Conservation (phyloP, 768 basidiomycete genomes). For the Mycena sanguinolenta region DNA sequence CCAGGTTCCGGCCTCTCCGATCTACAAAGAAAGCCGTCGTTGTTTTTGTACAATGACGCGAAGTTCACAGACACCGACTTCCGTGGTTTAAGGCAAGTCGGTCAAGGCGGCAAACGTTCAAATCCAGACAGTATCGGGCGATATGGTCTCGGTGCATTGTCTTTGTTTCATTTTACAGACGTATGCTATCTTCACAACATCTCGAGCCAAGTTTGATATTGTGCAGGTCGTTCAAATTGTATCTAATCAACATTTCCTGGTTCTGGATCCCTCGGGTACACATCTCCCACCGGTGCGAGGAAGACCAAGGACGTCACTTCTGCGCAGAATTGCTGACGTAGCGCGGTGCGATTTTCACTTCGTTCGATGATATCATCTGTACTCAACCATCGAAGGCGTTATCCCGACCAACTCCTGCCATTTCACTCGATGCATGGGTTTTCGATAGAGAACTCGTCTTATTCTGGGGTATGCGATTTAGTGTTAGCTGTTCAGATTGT, state of each 20-base stretch:
- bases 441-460: slow-evolving; percentile 14
- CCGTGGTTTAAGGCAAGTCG: slow-evolving; percentile 43
- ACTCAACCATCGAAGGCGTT: slow-evolving; percentile 20
- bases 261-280: slow-evolving; percentile 44
- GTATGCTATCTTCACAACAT: slow-evolving; percentile 31
- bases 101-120: slow-evolving; percentile 43
- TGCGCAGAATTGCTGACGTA: slow-evolving; percentile 20
- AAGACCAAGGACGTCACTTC: slow-evolving; percentile 26
- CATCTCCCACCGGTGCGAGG: slow-evolving; percentile 38
- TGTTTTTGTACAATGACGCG: slow-evolving; percentile 46
- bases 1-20: slow-evolving; percentile 22
- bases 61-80: slow-evolving; percentile 43
- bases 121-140: slow-evolving; percentile 44
- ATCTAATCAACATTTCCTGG: slow-evolving; percentile 37
- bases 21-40: slow-evolving; percentile 34
- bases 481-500: neutral
- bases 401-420: slow-evolving; percentile 30
- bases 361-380: neutral
- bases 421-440: slow-evolving; percentile 37
- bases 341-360: neutral
- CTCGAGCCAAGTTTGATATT: neutral
- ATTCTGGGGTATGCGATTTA: slow-evolving; percentile 22
- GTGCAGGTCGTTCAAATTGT: slow-evolving; percentile 44
- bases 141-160: slow-evolving; percentile 47
- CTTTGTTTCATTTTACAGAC: slow-evolving; percentile 47